phyloP scores from a whole-genome alignment of 768 basidiomycete species.

The Serendipita sp. region DNA sequence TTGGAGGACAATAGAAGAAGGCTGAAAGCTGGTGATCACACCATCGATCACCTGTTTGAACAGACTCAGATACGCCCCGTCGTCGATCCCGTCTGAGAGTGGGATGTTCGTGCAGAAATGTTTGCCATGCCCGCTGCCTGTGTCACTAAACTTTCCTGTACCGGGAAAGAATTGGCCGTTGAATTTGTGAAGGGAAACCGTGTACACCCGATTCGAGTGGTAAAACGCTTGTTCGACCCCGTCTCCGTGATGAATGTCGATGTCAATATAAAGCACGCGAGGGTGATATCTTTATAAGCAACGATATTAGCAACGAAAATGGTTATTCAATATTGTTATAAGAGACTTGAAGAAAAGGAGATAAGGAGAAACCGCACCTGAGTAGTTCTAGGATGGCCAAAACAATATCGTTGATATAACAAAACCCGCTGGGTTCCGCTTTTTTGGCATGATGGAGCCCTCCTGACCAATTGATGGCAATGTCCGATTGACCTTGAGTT shows the following conservation, averaged over 20 bases:
- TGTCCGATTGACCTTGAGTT: slow-evolving; percentile 94
- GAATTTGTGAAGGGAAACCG: slow-evolving; percentile 95
- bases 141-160: slow-evolving; percentile 90
- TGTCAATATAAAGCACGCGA: slow-evolving; percentile 93
- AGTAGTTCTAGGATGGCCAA: neutral
- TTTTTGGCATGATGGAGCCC: slow-evolving; percentile 98
- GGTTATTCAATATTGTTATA: slow-evolving; percentile 33
- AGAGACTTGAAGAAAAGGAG: neutral
- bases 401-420: slow-evolving; percentile 86
- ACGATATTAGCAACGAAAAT: slow-evolving; percentile 94
- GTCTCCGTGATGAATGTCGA: slow-evolving; percentile 97
- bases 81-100: slow-evolving; percentile 83
- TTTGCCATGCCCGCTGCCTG: slow-evolving; percentile 87
- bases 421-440: slow-evolving; percentile 97
- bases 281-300: slow-evolving; percentile 88
- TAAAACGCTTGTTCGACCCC: slow-evolving; percentile 99
- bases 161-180: slow-evolving; percentile 98
- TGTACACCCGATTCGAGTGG: slow-evolving; percentile 98
- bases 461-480: slow-evolving; percentile 98
- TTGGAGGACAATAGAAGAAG: slow-evolving; percentile 89
- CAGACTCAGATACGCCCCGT: slow-evolving; percentile 89
- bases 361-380: no score
- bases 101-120: slow-evolving; percentile 95
- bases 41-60: slow-evolving; percentile 68
- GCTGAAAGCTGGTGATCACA: slow-evolving; percentile 90